Evolutionary conservation across 768 basidiomycete species (phyloP).

Genomic region (Rhodotorula babjevae): DNA sequence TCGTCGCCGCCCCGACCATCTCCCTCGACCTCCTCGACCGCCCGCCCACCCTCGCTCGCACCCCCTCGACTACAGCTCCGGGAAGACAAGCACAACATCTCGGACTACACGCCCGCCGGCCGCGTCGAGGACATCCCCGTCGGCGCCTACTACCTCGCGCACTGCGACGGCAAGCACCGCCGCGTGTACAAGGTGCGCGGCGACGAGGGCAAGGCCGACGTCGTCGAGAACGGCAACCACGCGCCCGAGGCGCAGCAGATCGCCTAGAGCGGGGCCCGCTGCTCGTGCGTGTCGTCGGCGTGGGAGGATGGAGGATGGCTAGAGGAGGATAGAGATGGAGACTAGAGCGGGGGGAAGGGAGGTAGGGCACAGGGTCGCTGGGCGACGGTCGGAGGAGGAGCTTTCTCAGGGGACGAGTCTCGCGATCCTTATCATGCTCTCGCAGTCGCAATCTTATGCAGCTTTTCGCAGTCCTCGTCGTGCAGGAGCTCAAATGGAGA

Average conservation of each 20-base stretch:
- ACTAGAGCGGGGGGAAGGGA: too few relatives aligned
- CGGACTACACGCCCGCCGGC: conserved; percentile 76
- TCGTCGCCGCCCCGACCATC: too few relatives aligned
- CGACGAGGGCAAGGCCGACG: conserved; percentile 12
- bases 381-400: too few relatives aligned
- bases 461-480: too few relatives aligned
- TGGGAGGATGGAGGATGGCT: too few relatives aligned
- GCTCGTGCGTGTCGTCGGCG: not conserved
- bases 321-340: too few relatives aligned
- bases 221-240: conserved; percentile 7
- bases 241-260: not conserved
- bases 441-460: too few relatives aligned
- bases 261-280: not conserved
- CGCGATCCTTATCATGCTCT: too few relatives aligned
- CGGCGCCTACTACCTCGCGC: conserved; percentile 85
- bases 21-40: too few relatives aligned
- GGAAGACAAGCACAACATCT: conserved; percentile 92
- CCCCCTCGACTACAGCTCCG: conserved; percentile 61
- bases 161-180: conserved; percentile 83
- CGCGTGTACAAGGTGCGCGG: conserved; percentile 66
- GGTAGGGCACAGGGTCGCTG: not conserved
- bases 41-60: not conserved
- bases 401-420: too few relatives aligned
- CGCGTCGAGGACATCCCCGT: conserved; percentile 89
- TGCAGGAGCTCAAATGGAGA: too few relatives aligned